These are phyloP conservation scores for Diacronema lutheri DNA, from an alignment of 78 protist species.

Conservation along the genomic window DNA sequence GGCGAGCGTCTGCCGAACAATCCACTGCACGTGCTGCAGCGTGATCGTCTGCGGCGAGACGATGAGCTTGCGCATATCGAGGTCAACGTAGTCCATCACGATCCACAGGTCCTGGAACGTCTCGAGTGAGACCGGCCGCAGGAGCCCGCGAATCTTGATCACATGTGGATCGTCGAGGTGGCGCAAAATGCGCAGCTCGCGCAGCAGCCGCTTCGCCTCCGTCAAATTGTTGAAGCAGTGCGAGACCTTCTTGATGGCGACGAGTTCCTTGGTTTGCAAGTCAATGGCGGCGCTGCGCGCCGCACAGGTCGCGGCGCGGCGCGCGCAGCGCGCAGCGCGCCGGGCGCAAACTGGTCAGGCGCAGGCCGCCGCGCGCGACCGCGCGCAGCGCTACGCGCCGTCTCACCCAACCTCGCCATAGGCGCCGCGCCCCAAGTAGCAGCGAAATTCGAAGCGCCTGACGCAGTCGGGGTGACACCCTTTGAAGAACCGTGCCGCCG, in stretches of 20 bases:
- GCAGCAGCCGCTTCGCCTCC: conserved; percentile 23
- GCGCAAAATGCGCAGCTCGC: conserved; percentile 19
- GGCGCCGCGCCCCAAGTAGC: too few species aligned
- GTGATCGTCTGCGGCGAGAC: not conserved
- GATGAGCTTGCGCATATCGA: conserved; percentile 14
- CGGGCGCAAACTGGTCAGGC: too few species aligned
- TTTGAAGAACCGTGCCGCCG: too few species aligned
- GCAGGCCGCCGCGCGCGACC: too few species aligned
- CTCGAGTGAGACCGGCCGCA: not conserved
- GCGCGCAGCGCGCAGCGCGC: too few species aligned
- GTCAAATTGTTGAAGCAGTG: not conserved
- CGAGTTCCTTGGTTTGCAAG: not conserved
- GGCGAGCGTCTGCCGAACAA: not conserved
- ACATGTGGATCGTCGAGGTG: not conserved
- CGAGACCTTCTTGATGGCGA: conserved; percentile 6
- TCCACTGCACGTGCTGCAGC: conserved; percentile 7
- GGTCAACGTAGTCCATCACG: conserved; percentile 16
- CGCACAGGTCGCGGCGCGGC: too few species aligned
- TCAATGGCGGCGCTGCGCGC: too few species aligned
- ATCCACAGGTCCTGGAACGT: not conserved
- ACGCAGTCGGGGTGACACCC: too few species aligned
- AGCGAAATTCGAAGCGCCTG: too few species aligned
- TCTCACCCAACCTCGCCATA: too few species aligned
- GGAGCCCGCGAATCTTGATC: not conserved
- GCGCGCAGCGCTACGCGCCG: too few species aligned